phyloP scores from a whole-genome alignment of 257 asterid genomes.

The Lycium ferocissimum region DNA sequence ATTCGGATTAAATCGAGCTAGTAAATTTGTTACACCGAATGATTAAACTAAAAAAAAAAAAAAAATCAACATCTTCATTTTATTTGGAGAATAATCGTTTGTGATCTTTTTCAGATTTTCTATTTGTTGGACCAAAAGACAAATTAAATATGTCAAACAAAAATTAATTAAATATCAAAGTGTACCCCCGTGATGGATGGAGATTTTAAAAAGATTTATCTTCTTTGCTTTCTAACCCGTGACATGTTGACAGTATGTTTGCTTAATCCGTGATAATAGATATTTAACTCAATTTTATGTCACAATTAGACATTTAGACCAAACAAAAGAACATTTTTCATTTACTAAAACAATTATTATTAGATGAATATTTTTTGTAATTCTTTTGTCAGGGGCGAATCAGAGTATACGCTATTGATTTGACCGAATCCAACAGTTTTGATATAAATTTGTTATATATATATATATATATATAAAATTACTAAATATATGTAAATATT shows the following conservation, averaged over 20 bases:
- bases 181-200: constrained; percentile 20
- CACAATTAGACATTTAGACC: background rate
- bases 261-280: constrained; percentile 15
- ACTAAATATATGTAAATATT: no score
- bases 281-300: background rate
- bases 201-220: background rate
- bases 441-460: no score
- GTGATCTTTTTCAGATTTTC: background rate
- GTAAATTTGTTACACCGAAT: no score
- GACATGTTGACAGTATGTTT: background rate
- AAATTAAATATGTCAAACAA: constrained; percentile 15
- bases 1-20: no score
- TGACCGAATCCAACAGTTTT: background rate
- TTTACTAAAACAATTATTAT: background rate
- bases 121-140: background rate
- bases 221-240: background rate
- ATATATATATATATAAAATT: no score
- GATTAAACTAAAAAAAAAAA: no score
- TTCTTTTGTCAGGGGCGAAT: background rate
- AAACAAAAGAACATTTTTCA: background rate
- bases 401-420: background rate
- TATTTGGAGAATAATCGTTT: background rate
- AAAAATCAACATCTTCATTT: background rate
- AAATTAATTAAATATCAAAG: background rate
- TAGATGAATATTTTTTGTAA: background rate